These are phyloP conservation scores for Capsicum rhomboideum DNA, from an alignment of 257 asterid species.

Conservation along the genomic window DNA sequence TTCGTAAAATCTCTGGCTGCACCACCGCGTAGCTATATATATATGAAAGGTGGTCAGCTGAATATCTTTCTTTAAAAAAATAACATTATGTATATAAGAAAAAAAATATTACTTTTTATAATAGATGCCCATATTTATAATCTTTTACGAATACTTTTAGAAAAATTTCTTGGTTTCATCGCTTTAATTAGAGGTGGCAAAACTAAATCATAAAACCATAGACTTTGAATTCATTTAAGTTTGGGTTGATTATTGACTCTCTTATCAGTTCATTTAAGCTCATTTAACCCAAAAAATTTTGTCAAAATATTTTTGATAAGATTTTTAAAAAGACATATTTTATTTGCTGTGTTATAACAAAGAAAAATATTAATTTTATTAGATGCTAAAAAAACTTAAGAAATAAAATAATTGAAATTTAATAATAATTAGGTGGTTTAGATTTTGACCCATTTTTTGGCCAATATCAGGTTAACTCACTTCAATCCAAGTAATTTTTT, in stretches of 20 bases:
- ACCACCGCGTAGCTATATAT: too few relatives aligned
- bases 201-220: background rate
- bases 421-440: background rate
- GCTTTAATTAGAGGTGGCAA: background rate
- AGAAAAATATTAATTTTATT: too few relatives aligned
- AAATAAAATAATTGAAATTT: background rate
- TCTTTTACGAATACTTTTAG: too few relatives aligned
- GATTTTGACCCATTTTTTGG: background rate
- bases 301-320: background rate
- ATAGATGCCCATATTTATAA: too few relatives aligned
- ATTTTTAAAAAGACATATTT: background rate
- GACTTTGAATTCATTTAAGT: background rate
- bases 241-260: background rate
- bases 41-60: background rate
- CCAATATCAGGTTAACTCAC: too few relatives aligned
- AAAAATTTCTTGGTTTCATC: too few relatives aligned
- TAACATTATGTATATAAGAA: background rate
- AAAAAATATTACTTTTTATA: background rate
- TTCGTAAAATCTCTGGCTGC: too few relatives aligned
- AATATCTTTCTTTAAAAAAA: background rate
- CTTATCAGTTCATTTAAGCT: background rate
- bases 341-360: too few relatives aligned
- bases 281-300: background rate
- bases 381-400: background rate
- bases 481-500: background rate